Percentiles rank a stretch among this genome's conserved stretches.
These are phyloP conservation scores for Hyaloscypha finlandica DNA, from an alignment of 495 filamentous ascomycete species.

Conservation along the genomic window DNA sequence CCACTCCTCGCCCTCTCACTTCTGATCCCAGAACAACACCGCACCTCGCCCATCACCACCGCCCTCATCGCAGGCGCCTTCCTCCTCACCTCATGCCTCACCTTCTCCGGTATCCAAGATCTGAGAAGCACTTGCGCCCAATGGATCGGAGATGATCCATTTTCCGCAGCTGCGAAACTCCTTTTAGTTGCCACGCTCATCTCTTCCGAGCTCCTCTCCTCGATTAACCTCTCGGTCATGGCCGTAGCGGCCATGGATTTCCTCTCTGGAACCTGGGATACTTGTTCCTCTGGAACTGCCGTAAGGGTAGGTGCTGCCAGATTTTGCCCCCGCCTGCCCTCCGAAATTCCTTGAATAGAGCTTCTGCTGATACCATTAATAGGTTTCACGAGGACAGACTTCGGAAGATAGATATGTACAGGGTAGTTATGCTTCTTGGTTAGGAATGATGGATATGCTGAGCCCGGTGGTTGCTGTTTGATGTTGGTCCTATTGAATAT, in stretches of 20 bases:
- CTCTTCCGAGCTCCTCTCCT: background rate
- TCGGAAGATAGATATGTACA: background rate
- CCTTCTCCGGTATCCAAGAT: background rate
- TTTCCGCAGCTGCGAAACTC: background rate
- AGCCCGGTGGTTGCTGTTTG: background rate
- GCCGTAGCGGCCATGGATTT: background rate
- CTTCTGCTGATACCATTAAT: background rate
- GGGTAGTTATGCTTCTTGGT: background rate
- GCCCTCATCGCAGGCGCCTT: background rate
- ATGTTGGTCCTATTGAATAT: background rate
- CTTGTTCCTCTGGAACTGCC: background rate
- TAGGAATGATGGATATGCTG: constrained; percentile 1
- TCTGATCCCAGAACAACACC: background rate
- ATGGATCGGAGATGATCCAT: background rate
- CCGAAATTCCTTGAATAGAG: no score
- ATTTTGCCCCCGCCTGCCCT: background rate
- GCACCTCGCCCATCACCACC: background rate
- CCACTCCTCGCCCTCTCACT: background rate
- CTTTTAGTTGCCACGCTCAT: background rate
- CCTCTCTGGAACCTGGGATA: background rate
- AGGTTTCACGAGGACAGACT: background rate
- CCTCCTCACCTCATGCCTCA: background rate
- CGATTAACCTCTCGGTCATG: background rate
- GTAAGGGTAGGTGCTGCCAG: background rate
- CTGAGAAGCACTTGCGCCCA: background rate